Evolutionary conservation across 2,329 filamentous ascomycete genomes (phyloP).

Genomic region (Aspergillus cejpii): DNA sequence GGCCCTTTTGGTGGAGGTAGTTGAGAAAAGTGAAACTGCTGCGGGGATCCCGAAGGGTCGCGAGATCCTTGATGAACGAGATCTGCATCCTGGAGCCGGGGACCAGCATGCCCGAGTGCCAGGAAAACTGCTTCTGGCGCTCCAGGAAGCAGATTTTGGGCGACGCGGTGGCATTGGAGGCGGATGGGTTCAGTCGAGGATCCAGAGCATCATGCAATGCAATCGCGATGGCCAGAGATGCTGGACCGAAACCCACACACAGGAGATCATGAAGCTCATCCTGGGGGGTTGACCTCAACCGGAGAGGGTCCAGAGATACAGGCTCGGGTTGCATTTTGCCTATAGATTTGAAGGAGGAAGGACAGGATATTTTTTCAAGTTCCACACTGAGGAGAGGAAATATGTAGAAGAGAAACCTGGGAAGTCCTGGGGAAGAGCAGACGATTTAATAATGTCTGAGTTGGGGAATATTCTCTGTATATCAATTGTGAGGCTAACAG

Average conservation of each 20-base stretch:
- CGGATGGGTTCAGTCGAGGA: constrained; percentile 39
- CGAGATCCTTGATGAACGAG: constrained; percentile 93
- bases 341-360: constrained; percentile 18
- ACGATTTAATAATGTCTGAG: not conserved
- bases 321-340: constrained; percentile 20
- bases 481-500: no score
- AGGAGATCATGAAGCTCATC: constrained; percentile 74
- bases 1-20: constrained; percentile 73
- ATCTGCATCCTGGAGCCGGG: constrained; percentile 96
- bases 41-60: constrained; percentile 76
- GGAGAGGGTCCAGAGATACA: constrained; percentile 29
- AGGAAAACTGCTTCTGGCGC: constrained; percentile 73
- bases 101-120: constrained; percentile 93
- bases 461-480: no score
- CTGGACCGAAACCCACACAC: constrained; percentile 88
- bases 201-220: constrained; percentile 74
- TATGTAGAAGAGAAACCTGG: not conserved
- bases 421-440: not conserved
- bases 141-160: constrained; percentile 83
- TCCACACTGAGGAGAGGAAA: constrained; percentile 9
- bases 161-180: constrained; percentile 32
- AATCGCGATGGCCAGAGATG: constrained; percentile 80
- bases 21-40: constrained; percentile 94
- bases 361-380: no score
- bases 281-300: constrained; percentile 48